Evolutionary conservation across 805 yeast genomes (phyloP).

Genomic region (Pichia pseudocactophila): DNA sequence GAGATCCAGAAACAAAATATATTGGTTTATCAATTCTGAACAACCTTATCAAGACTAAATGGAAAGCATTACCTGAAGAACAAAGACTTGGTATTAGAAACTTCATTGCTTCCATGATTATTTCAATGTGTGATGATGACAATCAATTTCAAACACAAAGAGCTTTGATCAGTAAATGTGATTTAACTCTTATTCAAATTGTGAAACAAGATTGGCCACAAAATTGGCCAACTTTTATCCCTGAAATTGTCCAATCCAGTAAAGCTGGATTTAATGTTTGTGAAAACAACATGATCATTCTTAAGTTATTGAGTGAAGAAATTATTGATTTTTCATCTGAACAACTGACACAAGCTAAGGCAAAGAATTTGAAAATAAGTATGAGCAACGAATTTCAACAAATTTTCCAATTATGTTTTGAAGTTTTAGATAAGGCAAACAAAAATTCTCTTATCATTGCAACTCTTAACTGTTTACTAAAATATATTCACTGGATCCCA

Average conservation of each 20-base stretch:
- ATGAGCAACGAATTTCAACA: slow-evolving; percentile 88
- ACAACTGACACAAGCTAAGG: slow-evolving; percentile 94
- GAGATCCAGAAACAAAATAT: slow-evolving; percentile 81
- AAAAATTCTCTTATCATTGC: slow-evolving; percentile 77
- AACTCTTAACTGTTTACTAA: slow-evolving; percentile 71
- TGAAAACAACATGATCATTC: slow-evolving; percentile 93
- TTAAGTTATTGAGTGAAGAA: slow-evolving; percentile 86
- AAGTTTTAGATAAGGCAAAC: slow-evolving; percentile 83
- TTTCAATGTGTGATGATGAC: slow-evolving; percentile 82
- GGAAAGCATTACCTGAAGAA: slow-evolving; percentile 86
- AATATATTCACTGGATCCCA: slow-evolving; percentile 94
- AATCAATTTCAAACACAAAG: slow-evolving; percentile 59
- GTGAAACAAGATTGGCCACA: slow-evolving; percentile 99
- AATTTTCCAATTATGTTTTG: slow-evolving; percentile 87
- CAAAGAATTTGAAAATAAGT: slow-evolving; percentile 68
- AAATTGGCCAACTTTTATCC: slow-evolving; percentile 95
- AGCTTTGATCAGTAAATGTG: slow-evolving; percentile 85
- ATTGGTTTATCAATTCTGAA: slow-evolving; percentile 87
- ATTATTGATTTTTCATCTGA: slow-evolving; percentile 94
- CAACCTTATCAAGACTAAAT: slow-evolving; percentile 79
- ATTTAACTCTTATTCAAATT: slow-evolving; percentile 86
- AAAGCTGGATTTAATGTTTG: slow-evolving; percentile 86
- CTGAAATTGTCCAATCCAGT: slow-evolving; percentile 81
- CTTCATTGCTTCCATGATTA: slow-evolving; percentile 88
- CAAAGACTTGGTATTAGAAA: slow-evolving; percentile 91